Evolutionary conservation across 2,329 filamentous ascomycete species (phyloP).

Genomic region (Leptoxyphium fumago): DNA sequence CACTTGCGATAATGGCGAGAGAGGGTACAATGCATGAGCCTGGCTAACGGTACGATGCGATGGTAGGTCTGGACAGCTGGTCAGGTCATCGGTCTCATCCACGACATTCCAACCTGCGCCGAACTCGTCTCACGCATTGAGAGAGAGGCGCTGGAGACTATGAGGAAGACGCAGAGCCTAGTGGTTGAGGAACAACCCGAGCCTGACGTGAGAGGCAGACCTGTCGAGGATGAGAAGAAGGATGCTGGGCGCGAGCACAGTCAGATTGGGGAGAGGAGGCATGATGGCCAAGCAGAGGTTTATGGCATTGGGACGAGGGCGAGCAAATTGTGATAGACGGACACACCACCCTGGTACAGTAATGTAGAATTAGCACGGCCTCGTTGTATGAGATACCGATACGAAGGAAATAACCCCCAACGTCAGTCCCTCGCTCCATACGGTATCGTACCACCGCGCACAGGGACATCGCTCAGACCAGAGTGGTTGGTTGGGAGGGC

Average conservation of each 20-base stretch:
- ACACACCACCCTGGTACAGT: background rate
- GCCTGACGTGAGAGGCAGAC: conserved; percentile 17
- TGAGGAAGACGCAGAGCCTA: conserved; percentile 24
- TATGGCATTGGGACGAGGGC: conserved; percentile 25
- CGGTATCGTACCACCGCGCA: too few species aligned
- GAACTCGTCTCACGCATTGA: conserved; percentile 33
- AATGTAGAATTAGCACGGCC: background rate
- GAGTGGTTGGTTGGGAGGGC: too few species aligned
- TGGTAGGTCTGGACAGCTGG: conserved; percentile 85
- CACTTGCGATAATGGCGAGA: background rate
- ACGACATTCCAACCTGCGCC: conserved; percentile 35
- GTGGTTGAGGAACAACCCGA: conserved; percentile 23
- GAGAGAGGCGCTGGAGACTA: conserved; percentile 28
- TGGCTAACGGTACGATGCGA: too few species aligned
- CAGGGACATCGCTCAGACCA: too few species aligned
- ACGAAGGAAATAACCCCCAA: too few species aligned
- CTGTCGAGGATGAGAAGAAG: conserved; percentile 8
- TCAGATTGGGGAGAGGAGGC: conserved; percentile 19
- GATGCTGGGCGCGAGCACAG: conserved; percentile 14
- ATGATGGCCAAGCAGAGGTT: conserved; percentile 26
- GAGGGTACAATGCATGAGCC: too few species aligned
- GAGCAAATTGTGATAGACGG: conserved; percentile 22
- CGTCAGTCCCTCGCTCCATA: too few species aligned
- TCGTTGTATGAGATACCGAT: too few species aligned
- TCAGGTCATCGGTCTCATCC: conserved; percentile 61